Evolutionary conservation across 2,329 filamentous ascomycete species (phyloP).

Genomic region (Ceratocystis cubensis): DNA sequence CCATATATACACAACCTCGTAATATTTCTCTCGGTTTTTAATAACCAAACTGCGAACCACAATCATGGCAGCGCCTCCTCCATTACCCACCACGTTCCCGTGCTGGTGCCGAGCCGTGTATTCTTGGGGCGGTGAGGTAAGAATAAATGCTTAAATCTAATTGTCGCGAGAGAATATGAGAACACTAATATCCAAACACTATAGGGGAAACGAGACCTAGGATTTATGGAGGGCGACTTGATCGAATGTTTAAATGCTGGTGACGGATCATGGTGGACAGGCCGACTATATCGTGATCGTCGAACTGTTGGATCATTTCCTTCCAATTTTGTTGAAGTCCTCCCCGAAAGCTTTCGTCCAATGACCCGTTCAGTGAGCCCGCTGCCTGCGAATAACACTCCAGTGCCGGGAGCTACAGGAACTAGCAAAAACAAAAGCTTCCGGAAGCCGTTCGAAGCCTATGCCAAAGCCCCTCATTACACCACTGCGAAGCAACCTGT

Average conservation of each 20-base stretch:
- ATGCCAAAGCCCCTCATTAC: constrained; percentile 53
- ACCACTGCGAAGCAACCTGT: constrained; percentile 50
- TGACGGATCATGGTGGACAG: constrained; percentile 98
- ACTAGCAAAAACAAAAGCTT: constrained; percentile 50
- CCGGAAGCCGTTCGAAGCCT: constrained; percentile 55
- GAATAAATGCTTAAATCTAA: constrained; percentile 19
- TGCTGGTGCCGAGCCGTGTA: constrained; percentile 88
- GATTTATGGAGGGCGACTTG: constrained; percentile 92
- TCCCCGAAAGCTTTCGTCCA: constrained; percentile 75
- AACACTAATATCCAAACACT: constrained; percentile 8
- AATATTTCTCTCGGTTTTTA: background rate
- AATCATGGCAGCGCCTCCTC: constrained; percentile 43
- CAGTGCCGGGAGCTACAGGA: constrained; percentile 29
- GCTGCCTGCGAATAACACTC: constrained; percentile 43
- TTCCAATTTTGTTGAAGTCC: constrained; percentile 89
- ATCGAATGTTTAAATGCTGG: constrained; percentile 98
- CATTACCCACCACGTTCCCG: constrained; percentile 66
- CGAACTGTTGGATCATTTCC: constrained; percentile 87
- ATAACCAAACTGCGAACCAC: constrained; percentile 14
- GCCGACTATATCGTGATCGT: constrained; percentile 75
- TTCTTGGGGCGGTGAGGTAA: constrained; percentile 80
- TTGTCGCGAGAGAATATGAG: background rate
- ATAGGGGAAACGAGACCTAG: constrained; percentile 79
- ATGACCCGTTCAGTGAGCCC: constrained; percentile 49
- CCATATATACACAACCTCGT: constrained; percentile 1